A percentile compares a stretch with the other conserved stretches of the same genome.
Evolutionary conservation across 768 basidiomycete species (phyloP).

Genomic region (Kwoniella dendrophila): DNA sequence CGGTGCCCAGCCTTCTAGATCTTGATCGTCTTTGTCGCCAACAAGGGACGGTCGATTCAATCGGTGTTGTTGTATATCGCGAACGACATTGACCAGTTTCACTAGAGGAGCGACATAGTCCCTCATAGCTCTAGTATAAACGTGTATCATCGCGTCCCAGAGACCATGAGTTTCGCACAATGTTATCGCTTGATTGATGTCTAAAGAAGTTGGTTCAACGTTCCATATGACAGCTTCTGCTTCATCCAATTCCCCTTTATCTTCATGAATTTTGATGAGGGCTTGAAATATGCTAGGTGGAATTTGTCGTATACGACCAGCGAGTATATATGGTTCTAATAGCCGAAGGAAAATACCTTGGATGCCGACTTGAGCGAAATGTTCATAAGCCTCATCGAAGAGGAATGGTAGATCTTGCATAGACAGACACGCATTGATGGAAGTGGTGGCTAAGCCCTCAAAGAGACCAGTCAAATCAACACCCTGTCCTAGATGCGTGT

Average conservation of each 20-base stretch:
- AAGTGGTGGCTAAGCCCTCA: conserved; percentile 70
- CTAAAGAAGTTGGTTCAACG: conserved; percentile 84
- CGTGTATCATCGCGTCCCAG: conserved; percentile 91
- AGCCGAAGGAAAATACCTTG: conserved; percentile 77
- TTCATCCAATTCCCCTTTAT: conserved; percentile 68
- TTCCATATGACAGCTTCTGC: conserved; percentile 94
- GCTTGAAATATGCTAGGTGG: conserved; percentile 87
- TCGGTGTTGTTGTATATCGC: conserved; percentile 66
- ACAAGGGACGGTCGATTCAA: conserved; percentile 34
- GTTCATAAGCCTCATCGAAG: conserved; percentile 90
- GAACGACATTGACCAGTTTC: conserved; percentile 76
- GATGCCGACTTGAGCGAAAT: conserved; percentile 82
- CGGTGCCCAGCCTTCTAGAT: conserved; percentile 65
- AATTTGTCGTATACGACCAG: conserved; percentile 69
- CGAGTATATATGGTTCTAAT: conserved; percentile 79
- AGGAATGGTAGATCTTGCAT: conserved; percentile 81
- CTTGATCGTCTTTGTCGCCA: conserved; percentile 35
- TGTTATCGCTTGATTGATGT: conserved; percentile 86
- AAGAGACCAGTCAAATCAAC: conserved; percentile 90
- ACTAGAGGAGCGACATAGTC: conserved; percentile 90
- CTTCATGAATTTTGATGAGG: conserved; percentile 75
- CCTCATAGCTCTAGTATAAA: conserved; percentile 81
- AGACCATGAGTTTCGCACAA: conserved; percentile 81
- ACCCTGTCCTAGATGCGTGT: conserved; percentile 80
- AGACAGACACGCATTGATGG: conserved; percentile 69